Conservation (phyloP, 208 protist species). For the Trichomonas tenax region DNA sequence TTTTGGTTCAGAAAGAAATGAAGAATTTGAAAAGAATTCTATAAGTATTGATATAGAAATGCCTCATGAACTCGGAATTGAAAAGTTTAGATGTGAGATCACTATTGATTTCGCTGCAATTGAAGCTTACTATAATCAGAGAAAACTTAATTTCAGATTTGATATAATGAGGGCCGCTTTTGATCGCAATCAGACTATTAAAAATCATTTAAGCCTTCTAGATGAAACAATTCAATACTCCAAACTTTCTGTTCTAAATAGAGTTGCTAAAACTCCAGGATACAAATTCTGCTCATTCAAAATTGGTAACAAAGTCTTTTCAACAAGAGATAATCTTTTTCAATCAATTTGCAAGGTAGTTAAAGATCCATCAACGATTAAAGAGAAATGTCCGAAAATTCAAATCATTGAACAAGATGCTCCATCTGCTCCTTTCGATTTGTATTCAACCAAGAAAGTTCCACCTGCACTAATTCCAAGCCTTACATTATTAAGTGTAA, state of each 20-base stretch:
- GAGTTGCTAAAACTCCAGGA: neutral
- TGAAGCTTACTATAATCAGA: neutral
- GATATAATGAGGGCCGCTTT: neutral
- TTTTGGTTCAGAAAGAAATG: neutral
- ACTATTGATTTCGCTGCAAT: neutral
- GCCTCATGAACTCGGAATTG: neutral
- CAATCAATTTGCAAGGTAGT: neutral
- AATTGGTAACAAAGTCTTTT: neutral
- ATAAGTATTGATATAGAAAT: neutral
- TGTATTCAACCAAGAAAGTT: neutral
- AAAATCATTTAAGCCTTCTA: neutral
- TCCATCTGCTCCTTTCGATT: neutral
- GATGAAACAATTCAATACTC: neutral
- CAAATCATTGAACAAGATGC: neutral
- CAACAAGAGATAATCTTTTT: neutral
- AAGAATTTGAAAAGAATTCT: neutral
- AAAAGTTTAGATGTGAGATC: neutral
- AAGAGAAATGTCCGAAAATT: neutral
- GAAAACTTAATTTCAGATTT: neutral
- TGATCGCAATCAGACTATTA: neutral
- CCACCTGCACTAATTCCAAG: neutral
- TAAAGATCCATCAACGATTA: neutral
- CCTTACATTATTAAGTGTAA: neutral
- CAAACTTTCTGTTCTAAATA: neutral
- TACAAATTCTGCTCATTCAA: neutral